Evolutionary conservation across 345 rosid genomes (phyloP), one percentile per base, ranked within the genome.

Genomic region (Acer saccharum): DNA sequence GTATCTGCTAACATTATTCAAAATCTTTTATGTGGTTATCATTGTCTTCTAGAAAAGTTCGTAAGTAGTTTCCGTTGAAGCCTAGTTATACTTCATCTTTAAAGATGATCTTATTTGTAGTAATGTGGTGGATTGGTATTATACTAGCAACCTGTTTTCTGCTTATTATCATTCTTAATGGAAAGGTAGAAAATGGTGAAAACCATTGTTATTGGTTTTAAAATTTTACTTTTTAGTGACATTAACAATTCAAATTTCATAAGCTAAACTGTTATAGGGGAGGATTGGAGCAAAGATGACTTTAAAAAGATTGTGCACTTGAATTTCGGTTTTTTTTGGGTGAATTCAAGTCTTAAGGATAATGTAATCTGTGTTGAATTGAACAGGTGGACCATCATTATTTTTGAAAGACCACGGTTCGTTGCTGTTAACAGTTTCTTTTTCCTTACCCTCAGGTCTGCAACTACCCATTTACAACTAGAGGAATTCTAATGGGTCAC

Each of bases 401-500:
- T 57, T 35, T 50, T 50, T 12, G 11, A 41, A 65, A 78, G 41
- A 65, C 43, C 39, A 6, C 39, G 35, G 52, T 70, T 29, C 12
- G 75, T 71, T 52, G 48, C 55, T 65, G 77, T 76, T 80, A 72
- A 78, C 69, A 21, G 39, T 54, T 64, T n/a, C 52, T 23, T 67
- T 23, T 65, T 61, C 75, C 80, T 67, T 68, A 21, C 48, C 77
- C 35, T 75, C 82, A 95, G 99, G 87, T 95, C 71, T 90, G 99
- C 89, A 95, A 93, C 85, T 95, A 95, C 79, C 99, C 98, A 77
- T 95, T 92, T 85, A 95, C 98, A 12, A 95, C 99, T 41, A 89
- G 97, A 85, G 98, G 99, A 84, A 91, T 95, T 84, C 86, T 95
- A 67, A 92, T 95, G 97, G 99, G 99, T 39, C 99, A 95, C 77